Percentiles rank a stretch among this genome's conserved stretches.
Evolutionary conservation across 192 early-diverging fungal species (phyloP).

Genomic region (Mortierella antarctica): DNA sequence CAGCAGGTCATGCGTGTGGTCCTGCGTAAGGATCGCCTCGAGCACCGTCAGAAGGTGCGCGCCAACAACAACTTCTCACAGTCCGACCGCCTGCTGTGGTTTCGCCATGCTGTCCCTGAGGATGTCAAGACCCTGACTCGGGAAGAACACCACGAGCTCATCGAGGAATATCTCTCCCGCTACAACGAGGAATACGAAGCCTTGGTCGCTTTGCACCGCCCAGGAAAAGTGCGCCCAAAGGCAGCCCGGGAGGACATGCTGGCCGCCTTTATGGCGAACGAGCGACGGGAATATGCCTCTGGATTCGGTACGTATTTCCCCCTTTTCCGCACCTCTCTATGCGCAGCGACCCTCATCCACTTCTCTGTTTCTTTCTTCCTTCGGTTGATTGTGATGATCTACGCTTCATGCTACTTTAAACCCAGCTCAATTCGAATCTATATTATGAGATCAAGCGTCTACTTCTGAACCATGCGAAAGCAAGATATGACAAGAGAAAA

Average conservation of each 20-base stretch:
- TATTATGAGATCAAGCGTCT: conserved; percentile 35
- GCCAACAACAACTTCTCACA: conserved; percentile 23
- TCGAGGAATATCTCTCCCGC: conserved; percentile 57
- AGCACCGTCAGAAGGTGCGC: conserved; percentile 50
- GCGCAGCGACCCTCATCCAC: too few relatives aligned
- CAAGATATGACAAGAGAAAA: background rate
- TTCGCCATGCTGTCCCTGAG: conserved; percentile 64
- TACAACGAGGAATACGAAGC: conserved; percentile 61
- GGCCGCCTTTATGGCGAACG: conserved; percentile 55
- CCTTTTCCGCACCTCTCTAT: background rate
- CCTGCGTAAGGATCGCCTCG: conserved; percentile 62
- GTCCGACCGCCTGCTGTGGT: conserved; percentile 66
- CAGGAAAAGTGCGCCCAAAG: conserved; percentile 58
- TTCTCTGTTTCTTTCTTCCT: background rate
- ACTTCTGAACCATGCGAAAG: conserved; percentile 10
- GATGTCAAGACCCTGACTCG: conserved; percentile 25
- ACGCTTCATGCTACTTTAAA: conserved; percentile 51
- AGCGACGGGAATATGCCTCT: conserved; percentile 61
- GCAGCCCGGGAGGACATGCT: conserved; percentile 56
- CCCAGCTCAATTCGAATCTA: conserved; percentile 26
- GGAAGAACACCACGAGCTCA: conserved; percentile 25
- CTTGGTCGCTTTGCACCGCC: conserved; percentile 52
- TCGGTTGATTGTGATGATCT: conserved; percentile 33
- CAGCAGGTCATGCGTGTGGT: conserved; percentile 60
- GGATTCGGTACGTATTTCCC: conserved; percentile 59